phyloP scores from a whole-genome alignment of 139 green algal species.

The Picochlorum sp. region DNA sequence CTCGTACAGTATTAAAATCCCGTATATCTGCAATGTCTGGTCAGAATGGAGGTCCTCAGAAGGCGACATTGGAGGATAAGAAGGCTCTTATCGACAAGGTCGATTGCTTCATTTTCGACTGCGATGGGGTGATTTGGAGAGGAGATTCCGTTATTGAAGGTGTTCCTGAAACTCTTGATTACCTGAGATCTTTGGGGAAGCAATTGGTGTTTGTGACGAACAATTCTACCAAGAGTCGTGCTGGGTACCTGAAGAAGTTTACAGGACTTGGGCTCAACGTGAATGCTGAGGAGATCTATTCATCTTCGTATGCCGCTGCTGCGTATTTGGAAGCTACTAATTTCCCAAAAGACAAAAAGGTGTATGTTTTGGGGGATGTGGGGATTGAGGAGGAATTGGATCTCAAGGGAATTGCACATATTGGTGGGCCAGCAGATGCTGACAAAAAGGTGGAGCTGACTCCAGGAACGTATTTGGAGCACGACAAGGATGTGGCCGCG shows the following conservation, averaged over 20 bases:
- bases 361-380: slow-evolving; percentile 81
- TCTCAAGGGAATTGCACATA: slow-evolving; percentile 79
- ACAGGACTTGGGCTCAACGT: slow-evolving; percentile 82
- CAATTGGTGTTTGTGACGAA: slow-evolving; percentile 98
- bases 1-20: too few species aligned
- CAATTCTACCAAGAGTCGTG: slow-evolving; percentile 96
- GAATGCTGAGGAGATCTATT: slow-evolving; percentile 96
- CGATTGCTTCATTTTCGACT: slow-evolving; percentile 99
- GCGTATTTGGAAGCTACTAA: slow-evolving; percentile 92
- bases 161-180: slow-evolving; percentile 92
- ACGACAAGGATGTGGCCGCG: slow-evolving; percentile 85
- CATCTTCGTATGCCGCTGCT: slow-evolving; percentile 94
- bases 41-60: not conserved
- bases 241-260: slow-evolving; percentile 96
- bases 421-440: slow-evolving; percentile 82
- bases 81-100: slow-evolving; percentile 72
- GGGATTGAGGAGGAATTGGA: slow-evolving; percentile 95
- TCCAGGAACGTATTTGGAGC: slow-evolving; percentile 74
- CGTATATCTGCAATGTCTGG: too few species aligned
- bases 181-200: slow-evolving; percentile 86
- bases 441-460: slow-evolving; percentile 79
- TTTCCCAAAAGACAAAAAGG: slow-evolving; percentile 91
- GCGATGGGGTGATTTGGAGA: slow-evolving; percentile 97
- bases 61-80: slow-evolving; percentile 60
- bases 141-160: slow-evolving; percentile 95